Evolutionary conservation across 768 basidiomycete species (phyloP), one percentile per base, ranked within the genome.

Genomic region (Lyophyllum shimeji): DNA sequence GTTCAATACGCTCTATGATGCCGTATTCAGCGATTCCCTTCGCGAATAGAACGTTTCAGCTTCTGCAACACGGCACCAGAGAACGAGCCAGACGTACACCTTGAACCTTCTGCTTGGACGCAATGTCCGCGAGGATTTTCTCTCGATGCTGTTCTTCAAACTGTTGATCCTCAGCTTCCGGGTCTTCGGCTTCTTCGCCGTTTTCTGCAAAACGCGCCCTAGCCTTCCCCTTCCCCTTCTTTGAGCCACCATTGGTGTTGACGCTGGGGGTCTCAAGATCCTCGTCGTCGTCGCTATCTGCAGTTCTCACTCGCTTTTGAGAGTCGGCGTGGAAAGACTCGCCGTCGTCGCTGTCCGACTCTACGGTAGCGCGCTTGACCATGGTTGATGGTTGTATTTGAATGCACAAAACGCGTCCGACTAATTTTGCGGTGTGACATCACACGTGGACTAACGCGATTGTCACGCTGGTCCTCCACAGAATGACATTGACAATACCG

Each of bases 21-120:
- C 95, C 96, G 63, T 87, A 83, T 49, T 95, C 88, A 5, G 95
- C 91, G 45, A 91, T 77, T 13, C 78, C 82, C 94, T 96, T 3
- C 12, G 25, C 27, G 27, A 48, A 24, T 50, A 56, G 20, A n/a
- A 50, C 9, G 46, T 21, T 5, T 40, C n/a, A 40, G 17, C 48
- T 46, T 25, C 51, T n/a, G 52, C 37, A 54, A 27, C 47, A 43
- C 47, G 44, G 47, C 25, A 8, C 43, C 21, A 40, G 55, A 27
- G 23, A 43, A 60, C 46, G 23, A 7, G 57, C 40, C 50, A 55
- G 24, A 70, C 80, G 52, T 62, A 82, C 82, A 12, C 84, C 83
- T 20, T 72, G 78, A 51, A 69, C 67, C 63, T 76, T 70, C 61
- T 77, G 60, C 66, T 75, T 68, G 62, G 74, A 75, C 61, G 82